Percentiles rank a stretch among this genome's conserved stretches.
Evolutionary conservation across 169 alveolate species (phyloP).

Genomic region (Plasmodium falciparum): DNA sequence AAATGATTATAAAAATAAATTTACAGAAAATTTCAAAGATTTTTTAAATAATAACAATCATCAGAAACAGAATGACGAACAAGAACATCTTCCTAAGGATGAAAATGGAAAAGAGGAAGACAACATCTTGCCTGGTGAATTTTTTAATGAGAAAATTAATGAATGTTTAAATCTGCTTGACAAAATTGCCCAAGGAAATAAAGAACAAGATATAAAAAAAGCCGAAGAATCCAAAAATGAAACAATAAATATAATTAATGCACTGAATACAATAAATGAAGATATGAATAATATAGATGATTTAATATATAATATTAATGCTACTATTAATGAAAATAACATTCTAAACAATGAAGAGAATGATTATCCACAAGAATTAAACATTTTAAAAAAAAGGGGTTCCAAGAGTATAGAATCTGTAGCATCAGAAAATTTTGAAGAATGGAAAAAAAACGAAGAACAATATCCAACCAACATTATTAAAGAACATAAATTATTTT

Average conservation of each 20-base stretch:
- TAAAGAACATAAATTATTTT: no score
- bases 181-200: not conserved
- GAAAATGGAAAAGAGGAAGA: not conserved
- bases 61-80: not conserved
- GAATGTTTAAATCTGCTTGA: conserved; percentile 52
- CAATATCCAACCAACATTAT: not conserved
- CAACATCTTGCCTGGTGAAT: not conserved
- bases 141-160: conserved; percentile 48
- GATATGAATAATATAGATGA: conserved; percentile 57
- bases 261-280: conserved; percentile 34
- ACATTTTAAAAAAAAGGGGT: conserved; percentile 1
- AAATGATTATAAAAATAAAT: conserved; percentile 46
- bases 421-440: not conserved
- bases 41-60: conserved; percentile 10
- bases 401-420: conserved; percentile 9
- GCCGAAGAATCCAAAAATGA: conserved; percentile 20
- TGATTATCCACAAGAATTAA: conserved; percentile 25
- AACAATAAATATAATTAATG: conserved; percentile 13
- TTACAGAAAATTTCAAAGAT: conserved; percentile 35
- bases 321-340: conserved; percentile 11
- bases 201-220: conserved; percentile 3
- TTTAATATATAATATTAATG: conserved; percentile 42
- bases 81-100: not conserved
- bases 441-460: conserved; percentile 11
- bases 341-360: conserved; percentile 30